Base-by-base conservation (phyloP, 768 basidiomycete genomes). In the Chlorophyllum brunneum region DNA sequence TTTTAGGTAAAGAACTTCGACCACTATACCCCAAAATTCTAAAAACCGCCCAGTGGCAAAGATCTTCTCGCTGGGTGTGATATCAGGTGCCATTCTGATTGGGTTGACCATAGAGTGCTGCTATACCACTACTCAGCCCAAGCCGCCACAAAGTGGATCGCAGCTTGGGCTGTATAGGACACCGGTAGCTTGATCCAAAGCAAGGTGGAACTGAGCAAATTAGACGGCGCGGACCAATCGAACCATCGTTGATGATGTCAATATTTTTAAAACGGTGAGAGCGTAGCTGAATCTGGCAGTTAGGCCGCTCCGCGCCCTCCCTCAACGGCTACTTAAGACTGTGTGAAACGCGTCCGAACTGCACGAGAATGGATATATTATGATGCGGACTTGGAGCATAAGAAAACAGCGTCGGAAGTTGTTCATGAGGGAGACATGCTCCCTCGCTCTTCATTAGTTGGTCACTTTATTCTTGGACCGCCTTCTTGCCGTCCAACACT, bases 361-460 rank as follows among this genome's bases (percentile, higher is more conserved):
- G 47, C 43, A 58, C 61, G 40, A 36, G 52, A 62, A 62, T 55
- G 62, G 64, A 57, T 65, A 65, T 57, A 65, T 65, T 65, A 54
- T 60, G 58, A 60, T 54, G 56, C 57, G 61, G 61, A 61, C 55
- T 59, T 51, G 54, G 34, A 47, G 6, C 16, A n/a, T 27, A 36
- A 29, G 44, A 37, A 48, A 50, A 59, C 49, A 49, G 41, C 42
- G 34, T 45, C 31, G 49, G 46, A 48, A 47, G 34, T 40, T 33
- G 43, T 48, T 36, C 43, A 55, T 47, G 44, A 55, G 40, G 34
- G 16, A 51, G 29, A 20, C 18, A 31, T 42, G 29, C 38, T 44
- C 46, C 48, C 52, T 56, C 48, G 29, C 39, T 20, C 23, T 33
- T 37, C 46, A 15, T 37, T 54, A 42, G 22, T 22, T 29, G 44